Base-by-base conservation (phyloP, 2,329 filamentous ascomycete species). In the Claviceps spartinae region DNA sequence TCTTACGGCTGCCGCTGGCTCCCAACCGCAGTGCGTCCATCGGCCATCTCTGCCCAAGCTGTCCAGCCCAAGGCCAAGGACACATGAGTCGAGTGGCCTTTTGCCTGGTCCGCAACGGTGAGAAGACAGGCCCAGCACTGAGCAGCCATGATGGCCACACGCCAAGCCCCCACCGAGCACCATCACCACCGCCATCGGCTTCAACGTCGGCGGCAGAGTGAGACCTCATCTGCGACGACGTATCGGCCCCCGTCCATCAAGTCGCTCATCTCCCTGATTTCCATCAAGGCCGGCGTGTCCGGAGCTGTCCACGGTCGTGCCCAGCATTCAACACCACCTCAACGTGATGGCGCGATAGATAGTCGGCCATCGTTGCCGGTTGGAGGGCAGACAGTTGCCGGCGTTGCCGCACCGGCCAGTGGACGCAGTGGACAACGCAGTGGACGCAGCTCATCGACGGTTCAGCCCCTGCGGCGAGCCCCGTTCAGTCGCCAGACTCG, bases 281-380 rank as follows among this genome's bases (percentile, higher is more conserved):
- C 24, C 26, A n/a, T 8, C 26, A 11, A 9, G 44, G 16, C 26
- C 16, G 16, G 24, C 49, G 7, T 13, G 38, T 36, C 51, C 41
- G 46, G 30, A 30, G 30, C 47, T 30, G 43, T n/a, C 20, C 30
- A 36, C 20, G 22, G 41, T 24, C 51, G 22, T 36, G 40, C 51
- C 45, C 51, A 41, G 30, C 46, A 34, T 4, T 52, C 47, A 16
- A 37, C 47, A 22, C 11, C 42, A 14, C 26, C 50, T 9, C n/a
- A 46, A 30, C 22, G 4, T 55, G 61, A 34, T 56, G 63, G 64
- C 56, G 62, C 64, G 54, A 59, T 61, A 56, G 60, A 63, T 55
- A 64, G 59, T 49, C 60, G 58, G 5, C 49, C 47, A 22, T 52
- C 42, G 8, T 6, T 8, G 6, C 42, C 16, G 24, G 7, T 24